phyloP scores from a whole-genome alignment of 148 eudicot species.

The Vaccinium macrocarpon region DNA sequence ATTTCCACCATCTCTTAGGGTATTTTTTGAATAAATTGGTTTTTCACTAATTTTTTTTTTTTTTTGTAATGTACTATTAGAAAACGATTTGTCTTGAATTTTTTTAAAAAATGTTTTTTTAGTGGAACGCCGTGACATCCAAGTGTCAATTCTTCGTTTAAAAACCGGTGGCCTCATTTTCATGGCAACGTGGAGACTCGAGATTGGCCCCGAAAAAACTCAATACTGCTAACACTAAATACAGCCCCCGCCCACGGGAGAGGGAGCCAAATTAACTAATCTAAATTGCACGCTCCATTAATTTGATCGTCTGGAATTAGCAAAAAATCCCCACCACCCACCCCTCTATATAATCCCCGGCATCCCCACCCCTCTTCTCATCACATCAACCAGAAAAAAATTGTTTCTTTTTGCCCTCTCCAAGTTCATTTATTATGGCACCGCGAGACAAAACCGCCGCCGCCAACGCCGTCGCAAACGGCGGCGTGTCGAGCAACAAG shows the following conservation, averaged over 20 bases:
- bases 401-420: not conserved
- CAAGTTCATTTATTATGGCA: constrained; percentile 3
- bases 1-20: no score
- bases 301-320: constrained; percentile 4
- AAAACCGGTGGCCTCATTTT: no score
- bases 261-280: constrained; percentile 8
- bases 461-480: not conserved
- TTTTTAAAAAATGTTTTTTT: no score
- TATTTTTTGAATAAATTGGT: no score
- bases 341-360: not conserved
- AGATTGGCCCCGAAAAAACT: constrained; percentile 14
- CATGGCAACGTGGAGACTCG: not conserved
- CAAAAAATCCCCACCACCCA: not conserved
- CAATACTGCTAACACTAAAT: not conserved
- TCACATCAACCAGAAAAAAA: not conserved
- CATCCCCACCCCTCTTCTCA: not conserved
- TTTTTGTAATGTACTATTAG: no score
- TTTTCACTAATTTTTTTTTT: no score
- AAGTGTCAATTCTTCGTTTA: no score
- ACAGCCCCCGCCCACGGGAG: constrained; percentile 17
- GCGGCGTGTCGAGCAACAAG: not conserved
- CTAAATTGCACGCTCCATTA: constrained; percentile 7
- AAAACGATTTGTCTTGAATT: no score
- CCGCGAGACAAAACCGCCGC: constrained; percentile 19
- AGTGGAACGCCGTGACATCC: no score